Evolutionary conservation across 306 rosid genomes (phyloP), one percentile per base, ranked within the genome.

Genomic region (Carpinus viminea): DNA sequence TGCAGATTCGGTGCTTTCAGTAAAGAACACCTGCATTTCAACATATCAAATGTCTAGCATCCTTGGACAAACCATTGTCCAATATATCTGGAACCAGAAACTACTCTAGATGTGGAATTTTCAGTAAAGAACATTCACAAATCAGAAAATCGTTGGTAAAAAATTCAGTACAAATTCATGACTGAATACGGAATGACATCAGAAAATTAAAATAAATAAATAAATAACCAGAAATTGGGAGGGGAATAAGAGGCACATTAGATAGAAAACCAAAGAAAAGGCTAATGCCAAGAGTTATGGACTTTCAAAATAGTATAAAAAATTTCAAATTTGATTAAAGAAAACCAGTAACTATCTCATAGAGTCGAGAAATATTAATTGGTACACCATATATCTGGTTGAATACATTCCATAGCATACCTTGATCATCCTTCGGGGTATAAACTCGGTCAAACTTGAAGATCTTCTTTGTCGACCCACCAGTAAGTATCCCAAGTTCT

Each of bases 391-490:
- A 36, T 65, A 65, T 18, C 48, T 20, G 57, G 69, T 55, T 55
- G 16, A 77, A 18, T 66, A 11, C 38, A 13, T 38, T 62, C 56
- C 60, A 79, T 17, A 34, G 6, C 36, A 26, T 73, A 66, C 83
- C 83, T 74, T 80, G 83, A 74, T 56, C 77, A 65, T 80, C 83
- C 68, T 66, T 38, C 13, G 83, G 83, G 55, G 74, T 66, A 72
- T 80, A 80, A 74, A 80, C 79, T 46, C 62, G 57, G 21, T 80
- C 83, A n/a, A 80, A 80, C 24, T 16, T 80, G 79, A 66, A 80
- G 24, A 66, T 74, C 53, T 74, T 80, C 77, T 53, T 80, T 24
- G 24, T 74, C 31, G 46, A 54, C 18, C 74, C 79, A 74, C 79
- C 20, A 24, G 75, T 18, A 66, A 54, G 55, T 54, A 80, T 54